Conservation (phyloP, 73 alveolate species). For the Paramecium pentaurelia region DNA sequence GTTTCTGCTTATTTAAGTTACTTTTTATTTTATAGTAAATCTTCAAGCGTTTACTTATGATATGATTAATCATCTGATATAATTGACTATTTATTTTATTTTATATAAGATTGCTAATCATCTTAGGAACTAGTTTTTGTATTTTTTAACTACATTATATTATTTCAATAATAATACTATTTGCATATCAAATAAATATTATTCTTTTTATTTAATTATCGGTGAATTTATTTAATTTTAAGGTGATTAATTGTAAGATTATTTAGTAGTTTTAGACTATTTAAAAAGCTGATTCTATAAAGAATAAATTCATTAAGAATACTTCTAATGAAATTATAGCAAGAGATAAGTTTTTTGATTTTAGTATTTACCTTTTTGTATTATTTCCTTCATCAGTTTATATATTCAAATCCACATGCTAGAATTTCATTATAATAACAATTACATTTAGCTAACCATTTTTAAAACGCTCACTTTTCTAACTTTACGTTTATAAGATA, state of each 20-base stretch:
- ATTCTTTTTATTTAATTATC: neutral
- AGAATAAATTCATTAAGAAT: neutral
- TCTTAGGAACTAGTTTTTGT: neutral
- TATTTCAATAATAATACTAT: neutral
- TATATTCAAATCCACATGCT: neutral
- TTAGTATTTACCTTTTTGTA: neutral
- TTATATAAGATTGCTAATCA: neutral
- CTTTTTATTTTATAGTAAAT: neutral
- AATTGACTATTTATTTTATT: slow-evolving; percentile 10
- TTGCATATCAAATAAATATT: slow-evolving; percentile 35
- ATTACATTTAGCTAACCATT: neutral
- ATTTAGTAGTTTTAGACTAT: neutral
- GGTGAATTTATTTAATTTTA: neutral
- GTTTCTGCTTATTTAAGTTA: neutral
- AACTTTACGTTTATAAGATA: neutral
- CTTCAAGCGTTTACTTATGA: neutral
- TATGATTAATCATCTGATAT: neutral
- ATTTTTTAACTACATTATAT: neutral
- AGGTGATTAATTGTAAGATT: neutral
- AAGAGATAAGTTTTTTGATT: slow-evolving; percentile 4
- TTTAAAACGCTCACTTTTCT: slow-evolving; percentile 18
- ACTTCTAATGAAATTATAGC: slow-evolving; percentile 16
- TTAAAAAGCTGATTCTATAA: neutral
- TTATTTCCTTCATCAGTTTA: slow-evolving; percentile 6
- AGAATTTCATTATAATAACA: neutral